phyloP scores from a whole-genome alignment of 73 alveolate genomes.

The Paramecium octaurelia region DNA sequence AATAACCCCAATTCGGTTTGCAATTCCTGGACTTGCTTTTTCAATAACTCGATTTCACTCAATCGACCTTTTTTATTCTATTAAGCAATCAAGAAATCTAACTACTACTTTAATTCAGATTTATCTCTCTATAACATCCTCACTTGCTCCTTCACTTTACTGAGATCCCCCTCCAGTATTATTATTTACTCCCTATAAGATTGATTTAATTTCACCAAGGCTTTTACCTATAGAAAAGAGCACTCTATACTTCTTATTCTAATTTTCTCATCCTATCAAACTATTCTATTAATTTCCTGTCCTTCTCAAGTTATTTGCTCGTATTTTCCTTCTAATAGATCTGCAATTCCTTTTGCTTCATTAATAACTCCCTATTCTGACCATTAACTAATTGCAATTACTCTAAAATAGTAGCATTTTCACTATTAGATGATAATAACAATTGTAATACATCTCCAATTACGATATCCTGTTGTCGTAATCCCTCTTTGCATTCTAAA shows the following conservation, averaged over 20 bases:
- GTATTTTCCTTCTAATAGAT: neutral
- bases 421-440: neutral
- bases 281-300: neutral
- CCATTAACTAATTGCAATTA: neutral
- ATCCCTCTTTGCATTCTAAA: neutral
- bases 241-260: neutral
- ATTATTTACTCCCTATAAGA: neutral
- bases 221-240: neutral
- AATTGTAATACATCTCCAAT: neutral
- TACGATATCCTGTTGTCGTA: neutral
- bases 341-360: neutral
- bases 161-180: neutral
- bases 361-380: neutral
- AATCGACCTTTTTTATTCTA: neutral
- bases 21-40: neutral
- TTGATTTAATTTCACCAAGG: neutral
- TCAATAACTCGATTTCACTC: neutral
- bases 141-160: neutral
- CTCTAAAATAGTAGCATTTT: neutral
- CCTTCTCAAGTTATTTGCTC: neutral
- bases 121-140: neutral
- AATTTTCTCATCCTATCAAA: neutral
- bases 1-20: neutral
- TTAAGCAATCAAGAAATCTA: neutral
- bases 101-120: neutral